Evolutionary conservation across 352 stramenopile genomes (phyloP).

Genomic region (Phytophthora crassamura): DNA sequence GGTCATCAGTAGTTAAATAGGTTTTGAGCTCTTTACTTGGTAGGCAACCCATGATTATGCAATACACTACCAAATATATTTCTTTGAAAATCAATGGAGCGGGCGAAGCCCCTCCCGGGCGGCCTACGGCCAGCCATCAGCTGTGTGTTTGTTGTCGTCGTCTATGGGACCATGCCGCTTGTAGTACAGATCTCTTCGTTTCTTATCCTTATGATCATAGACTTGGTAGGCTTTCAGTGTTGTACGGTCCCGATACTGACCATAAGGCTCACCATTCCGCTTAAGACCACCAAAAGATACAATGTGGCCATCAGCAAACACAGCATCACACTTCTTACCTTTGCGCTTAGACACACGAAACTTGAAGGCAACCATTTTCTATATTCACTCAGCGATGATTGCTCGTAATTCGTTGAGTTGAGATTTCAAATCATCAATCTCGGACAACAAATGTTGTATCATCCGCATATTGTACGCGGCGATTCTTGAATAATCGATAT

Average conservation of each 20-base stretch:
- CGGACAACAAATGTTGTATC: too few relatives aligned
- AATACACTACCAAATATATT: too few relatives aligned
- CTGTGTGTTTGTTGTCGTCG: not conserved
- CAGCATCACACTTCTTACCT: conserved; percentile 16
- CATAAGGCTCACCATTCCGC: conserved; percentile 10
- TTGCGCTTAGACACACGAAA: conserved; percentile 3
- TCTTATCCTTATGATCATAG: not conserved
- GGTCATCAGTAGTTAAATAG: too few relatives aligned
- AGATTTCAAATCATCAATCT: too few relatives aligned
- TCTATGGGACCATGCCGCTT: conserved; percentile 1
- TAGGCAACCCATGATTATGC: too few relatives aligned
- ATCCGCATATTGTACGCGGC: too few relatives aligned
- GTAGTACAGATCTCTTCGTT: not conserved
- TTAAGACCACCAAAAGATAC: conserved; percentile 16
- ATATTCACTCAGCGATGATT: too few relatives aligned
- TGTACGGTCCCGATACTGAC: not conserved
- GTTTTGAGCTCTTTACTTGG: too few relatives aligned
- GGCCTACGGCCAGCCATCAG: too few relatives aligned
- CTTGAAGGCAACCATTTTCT: conserved; percentile 9
- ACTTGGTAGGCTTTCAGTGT: not conserved
- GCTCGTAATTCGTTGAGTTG: too few relatives aligned
- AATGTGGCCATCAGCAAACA: conserved; percentile 15
- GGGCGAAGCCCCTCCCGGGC: too few relatives aligned
- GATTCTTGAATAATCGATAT: too few relatives aligned
- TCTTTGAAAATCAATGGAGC: conserved; percentile 5